These are phyloP conservation scores for Papiliotrema fonsecae DNA, from an alignment of 1,284 basidiomycete genomes.

Conservation along the genomic window DNA sequence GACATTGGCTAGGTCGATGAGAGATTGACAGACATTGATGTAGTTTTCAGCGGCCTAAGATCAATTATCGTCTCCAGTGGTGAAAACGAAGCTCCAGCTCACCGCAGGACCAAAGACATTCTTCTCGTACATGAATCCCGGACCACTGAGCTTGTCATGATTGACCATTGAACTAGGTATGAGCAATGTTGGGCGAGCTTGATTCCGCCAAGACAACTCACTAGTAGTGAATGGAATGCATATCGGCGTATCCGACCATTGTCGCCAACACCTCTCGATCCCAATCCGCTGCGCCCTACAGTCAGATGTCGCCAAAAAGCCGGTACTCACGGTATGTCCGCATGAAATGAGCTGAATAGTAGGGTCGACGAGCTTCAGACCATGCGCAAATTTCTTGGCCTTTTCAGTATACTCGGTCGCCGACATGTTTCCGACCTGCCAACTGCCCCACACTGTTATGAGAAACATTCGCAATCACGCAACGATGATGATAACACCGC, in stretches of 20 bases:
- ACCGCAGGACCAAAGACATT: constrained; percentile 50
- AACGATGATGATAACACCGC: no score
- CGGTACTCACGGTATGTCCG: constrained; percentile 52
- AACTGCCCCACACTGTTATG: constrained; percentile 60
- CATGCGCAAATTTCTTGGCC: constrained; percentile 63
- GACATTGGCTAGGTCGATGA: constrained; percentile 49
- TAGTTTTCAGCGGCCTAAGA: constrained; percentile 43
- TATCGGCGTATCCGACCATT: constrained; percentile 40
- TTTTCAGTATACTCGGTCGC: constrained; percentile 58
- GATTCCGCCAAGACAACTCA: constrained; percentile 16
- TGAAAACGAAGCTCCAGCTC: constrained; percentile 3
- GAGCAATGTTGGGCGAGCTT: constrained; percentile 16
- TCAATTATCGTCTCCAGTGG: not conserved
- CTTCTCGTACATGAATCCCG: constrained; percentile 51
- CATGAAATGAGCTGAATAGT: constrained; percentile 58
- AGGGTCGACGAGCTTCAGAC: constrained; percentile 58
- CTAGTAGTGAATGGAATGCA: constrained; percentile 48
- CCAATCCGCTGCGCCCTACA: constrained; percentile 44
- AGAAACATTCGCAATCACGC: no score
- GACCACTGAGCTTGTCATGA: no score
- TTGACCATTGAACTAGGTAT: no score
- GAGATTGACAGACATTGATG: constrained; percentile 46
- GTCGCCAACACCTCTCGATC: constrained; percentile 46
- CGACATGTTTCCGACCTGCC: constrained; percentile 63
- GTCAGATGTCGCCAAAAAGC: not conserved